phyloP scores from a whole-genome alignment of 345 rosid species.

The Alliaria petiolata region DNA sequence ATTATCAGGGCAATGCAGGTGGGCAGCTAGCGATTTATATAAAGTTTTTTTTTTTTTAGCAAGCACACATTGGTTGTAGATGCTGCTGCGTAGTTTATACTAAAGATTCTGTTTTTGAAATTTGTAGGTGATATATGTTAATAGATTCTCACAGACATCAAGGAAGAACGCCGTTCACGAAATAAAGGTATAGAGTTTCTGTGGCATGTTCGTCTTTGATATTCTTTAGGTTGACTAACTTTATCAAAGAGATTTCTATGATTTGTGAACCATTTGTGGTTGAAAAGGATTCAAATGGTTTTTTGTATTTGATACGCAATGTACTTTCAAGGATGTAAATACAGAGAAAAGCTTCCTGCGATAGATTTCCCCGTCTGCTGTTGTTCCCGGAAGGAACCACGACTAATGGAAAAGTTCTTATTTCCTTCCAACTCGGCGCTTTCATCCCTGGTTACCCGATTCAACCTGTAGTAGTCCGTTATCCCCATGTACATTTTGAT shows the following conservation, averaged over 20 bases:
- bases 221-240: not conserved
- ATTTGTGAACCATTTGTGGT: not conserved
- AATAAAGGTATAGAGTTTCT: conserved; percentile 83
- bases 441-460: conserved; percentile 81
- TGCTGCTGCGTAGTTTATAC: not conserved
- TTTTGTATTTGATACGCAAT: conserved; percentile 90
- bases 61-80: not conserved
- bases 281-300: conserved; percentile 37
- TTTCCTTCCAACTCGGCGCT: conserved; percentile 96
- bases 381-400: conserved; percentile 99
- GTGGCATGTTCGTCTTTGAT: too few relatives aligned
- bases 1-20: conserved; percentile 99
- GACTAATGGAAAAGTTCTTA: conserved; percentile 75
- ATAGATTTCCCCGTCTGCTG: conserved; percentile 77
- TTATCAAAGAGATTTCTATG: not conserved
- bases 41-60: not conserved
- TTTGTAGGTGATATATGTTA: conserved; percentile 93
- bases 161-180: conserved; percentile 86
- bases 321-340: conserved; percentile 91
- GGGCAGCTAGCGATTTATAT: not conserved
- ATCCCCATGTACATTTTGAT: conserved; percentile 97
- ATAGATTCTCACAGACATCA: conserved; percentile 77
- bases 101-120: not conserved
- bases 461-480: conserved; percentile 87
- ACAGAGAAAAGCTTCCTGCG: conserved; percentile 94